Conservation (phyloP, 192 early-diverging fungal genomes). For the Backusella circina region DNA sequence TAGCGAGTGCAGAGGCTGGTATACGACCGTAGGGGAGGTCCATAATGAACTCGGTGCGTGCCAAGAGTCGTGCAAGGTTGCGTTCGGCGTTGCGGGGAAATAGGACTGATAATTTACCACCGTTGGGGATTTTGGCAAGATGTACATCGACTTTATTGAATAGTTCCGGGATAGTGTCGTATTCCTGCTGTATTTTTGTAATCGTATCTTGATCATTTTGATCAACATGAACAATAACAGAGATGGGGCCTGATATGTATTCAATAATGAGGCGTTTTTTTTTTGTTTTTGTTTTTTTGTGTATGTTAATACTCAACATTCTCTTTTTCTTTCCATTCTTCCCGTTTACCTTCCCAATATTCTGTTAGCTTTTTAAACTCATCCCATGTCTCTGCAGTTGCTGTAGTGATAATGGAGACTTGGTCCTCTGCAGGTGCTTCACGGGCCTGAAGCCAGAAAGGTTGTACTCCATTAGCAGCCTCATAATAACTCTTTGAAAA, state of each 20-base stretch:
- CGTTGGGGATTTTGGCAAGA: conserved; percentile 29
- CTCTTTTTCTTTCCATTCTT: conserved; percentile 1
- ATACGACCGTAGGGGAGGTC: conserved; percentile 39
- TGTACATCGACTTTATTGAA: conserved; percentile 45
- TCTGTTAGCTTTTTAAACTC: conserved; percentile 45
- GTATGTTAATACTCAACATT: too few relatives aligned
- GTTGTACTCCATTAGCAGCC: conserved; percentile 23
- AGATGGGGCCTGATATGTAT: conserved; percentile 41
- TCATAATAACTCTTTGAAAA: conserved; percentile 26
- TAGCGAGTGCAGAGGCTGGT: conserved; percentile 31
- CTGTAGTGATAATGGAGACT: conserved; percentile 45
- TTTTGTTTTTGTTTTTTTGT: not conserved
- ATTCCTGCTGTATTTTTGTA: conserved; percentile 3
- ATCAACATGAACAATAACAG: conserved; percentile 46
- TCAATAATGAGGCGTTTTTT: not conserved
- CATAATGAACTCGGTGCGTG: conserved; percentile 45
- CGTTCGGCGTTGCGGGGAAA: conserved; percentile 45
- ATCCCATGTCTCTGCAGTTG: conserved; percentile 40
- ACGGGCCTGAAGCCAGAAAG: conserved; percentile 28
- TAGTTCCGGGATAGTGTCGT: not conserved
- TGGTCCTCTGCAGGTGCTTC: conserved; percentile 37
- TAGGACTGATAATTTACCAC: conserved; percentile 1
- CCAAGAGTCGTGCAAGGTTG: conserved; percentile 53
- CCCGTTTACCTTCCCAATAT: conserved; percentile 45
- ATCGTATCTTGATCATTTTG: conserved; percentile 11